Percentiles rank a stretch among this genome's conserved stretches.
Conservation (phyloP, 345 rosid genomes). For the Rhodamnia argentea region DNA sequence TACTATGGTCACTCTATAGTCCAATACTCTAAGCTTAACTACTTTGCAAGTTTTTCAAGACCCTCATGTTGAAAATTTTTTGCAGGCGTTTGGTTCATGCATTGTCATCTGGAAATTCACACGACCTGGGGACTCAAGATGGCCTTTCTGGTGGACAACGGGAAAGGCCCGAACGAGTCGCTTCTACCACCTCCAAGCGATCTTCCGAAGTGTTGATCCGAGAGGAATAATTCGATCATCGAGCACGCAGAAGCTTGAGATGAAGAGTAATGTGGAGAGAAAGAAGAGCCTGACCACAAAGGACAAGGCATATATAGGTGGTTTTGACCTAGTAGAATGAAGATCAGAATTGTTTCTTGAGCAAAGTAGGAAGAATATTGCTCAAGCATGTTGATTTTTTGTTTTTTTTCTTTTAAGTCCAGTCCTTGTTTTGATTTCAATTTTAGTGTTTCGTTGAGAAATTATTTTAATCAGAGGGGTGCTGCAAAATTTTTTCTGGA, state of each 20-base stretch:
- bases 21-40: neutral
- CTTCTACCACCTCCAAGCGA: slow-evolving; percentile 88
- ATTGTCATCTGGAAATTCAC: slow-evolving; percentile 94
- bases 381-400: neutral
- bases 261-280: neutral
- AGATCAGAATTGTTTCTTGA: neutral
- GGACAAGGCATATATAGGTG: neutral
- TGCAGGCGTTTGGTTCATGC: slow-evolving; percentile 96
- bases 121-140: slow-evolving; percentile 98
- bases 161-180: slow-evolving; percentile 77
- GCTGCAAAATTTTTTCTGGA: neutral
- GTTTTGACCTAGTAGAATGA: neutral
- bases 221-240: neutral
- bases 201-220: slow-evolving; percentile 64
- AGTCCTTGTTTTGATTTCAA: neutral
- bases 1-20: neutral
- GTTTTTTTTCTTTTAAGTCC: too few species aligned
- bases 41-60: neutral
- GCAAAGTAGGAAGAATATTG: neutral
- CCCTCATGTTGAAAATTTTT: neutral
- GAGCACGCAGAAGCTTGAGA: neutral
- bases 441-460: neutral
- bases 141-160: slow-evolving; percentile 95
- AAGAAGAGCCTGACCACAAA: neutral
- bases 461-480: neutral